Percentiles rank a stretch among this genome's conserved stretches.
Evolutionary conservation across 108 stramenopile genomes (phyloP).

Genomic region (Schizochytrium sp.): DNA sequence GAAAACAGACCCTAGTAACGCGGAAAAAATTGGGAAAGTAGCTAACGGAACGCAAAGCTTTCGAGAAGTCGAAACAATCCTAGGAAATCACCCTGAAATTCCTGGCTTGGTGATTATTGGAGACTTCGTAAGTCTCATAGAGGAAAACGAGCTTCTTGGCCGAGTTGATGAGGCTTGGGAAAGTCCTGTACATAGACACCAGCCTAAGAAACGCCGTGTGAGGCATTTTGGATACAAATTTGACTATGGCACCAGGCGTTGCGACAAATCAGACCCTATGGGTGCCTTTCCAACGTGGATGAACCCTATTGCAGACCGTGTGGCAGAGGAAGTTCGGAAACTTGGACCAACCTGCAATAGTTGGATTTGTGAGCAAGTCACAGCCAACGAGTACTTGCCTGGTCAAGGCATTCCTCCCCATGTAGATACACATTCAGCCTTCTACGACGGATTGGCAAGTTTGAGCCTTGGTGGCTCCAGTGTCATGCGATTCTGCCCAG

Average conservation of each 20-base stretch:
- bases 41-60: not conserved
- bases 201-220: constrained; percentile 43
- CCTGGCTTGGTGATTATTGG: not conserved
- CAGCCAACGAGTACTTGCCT: constrained; percentile 52
- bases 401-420: constrained; percentile 54
- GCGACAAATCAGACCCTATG: not conserved
- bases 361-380: not conserved
- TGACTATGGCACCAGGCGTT: constrained; percentile 49
- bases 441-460: constrained; percentile 36
- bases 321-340: not conserved
- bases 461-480: constrained; percentile 18
- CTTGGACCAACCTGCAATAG: not conserved
- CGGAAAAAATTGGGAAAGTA: not conserved
- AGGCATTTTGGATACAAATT: constrained; percentile 46
- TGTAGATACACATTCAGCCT: constrained; percentile 52
- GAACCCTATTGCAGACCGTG: not conserved
- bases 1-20: no score
- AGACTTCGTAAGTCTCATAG: not conserved
- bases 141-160: not conserved
- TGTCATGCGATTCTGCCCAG: constrained; percentile 52
- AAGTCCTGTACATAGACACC: not conserved
- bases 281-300: constrained; percentile 5
- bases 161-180: constrained; percentile 9
- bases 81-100: not conserved
- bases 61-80: not conserved